A percentile compares a stretch with the other conserved stretches of the same genome.
Conservation (phyloP, 306 rosid genomes). For the Gastrolobium villosum region DNA sequence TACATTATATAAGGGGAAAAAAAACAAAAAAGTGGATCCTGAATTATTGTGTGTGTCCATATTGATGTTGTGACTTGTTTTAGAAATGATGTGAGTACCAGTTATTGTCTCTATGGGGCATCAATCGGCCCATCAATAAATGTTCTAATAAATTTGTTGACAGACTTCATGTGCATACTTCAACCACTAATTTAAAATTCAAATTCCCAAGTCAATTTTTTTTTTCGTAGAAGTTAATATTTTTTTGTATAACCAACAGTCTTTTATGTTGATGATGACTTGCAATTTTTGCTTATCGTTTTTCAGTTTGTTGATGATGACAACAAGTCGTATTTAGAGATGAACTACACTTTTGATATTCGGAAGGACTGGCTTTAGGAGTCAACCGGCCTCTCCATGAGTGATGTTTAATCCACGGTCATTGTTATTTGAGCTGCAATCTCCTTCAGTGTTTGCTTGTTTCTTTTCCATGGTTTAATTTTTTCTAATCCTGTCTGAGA, state of each 20-base stretch:
- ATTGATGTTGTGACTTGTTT: too few relatives aligned
- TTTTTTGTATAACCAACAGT: not conserved
- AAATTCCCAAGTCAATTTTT: conserved; percentile 45
- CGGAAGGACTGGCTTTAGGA: conserved; percentile 72
- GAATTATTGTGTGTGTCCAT: conserved; percentile 20
- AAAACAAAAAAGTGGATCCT: not conserved
- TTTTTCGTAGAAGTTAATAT: not conserved
- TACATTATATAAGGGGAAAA: not conserved
- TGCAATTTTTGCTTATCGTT: not conserved
- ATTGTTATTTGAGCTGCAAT: conserved; percentile 48
- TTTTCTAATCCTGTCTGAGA: conserved; percentile 43
- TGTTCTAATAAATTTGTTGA: conserved; percentile 42
- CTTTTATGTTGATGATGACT: not conserved
- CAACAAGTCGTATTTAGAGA: conserved; percentile 84
- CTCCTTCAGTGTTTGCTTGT: conserved; percentile 48
- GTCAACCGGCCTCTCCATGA: conserved; percentile 37
- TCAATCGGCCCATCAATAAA: conserved; percentile 28
- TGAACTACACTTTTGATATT: conserved; percentile 86
- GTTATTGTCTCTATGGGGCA: conserved; percentile 45
- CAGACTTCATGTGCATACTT: conserved; percentile 44
- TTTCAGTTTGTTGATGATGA: conserved; percentile 86
- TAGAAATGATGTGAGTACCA: too few relatives aligned
- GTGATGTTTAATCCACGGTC: conserved; percentile 39
- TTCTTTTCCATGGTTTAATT: conserved; percentile 50
- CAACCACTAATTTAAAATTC: conserved; percentile 42